A percentile compares a stretch with the other conserved stretches of the same genome.
These are phyloP conservation scores for Globisporangium solare DNA, from an alignment of 352 stramenopile species.

Conservation along the genomic window DNA sequence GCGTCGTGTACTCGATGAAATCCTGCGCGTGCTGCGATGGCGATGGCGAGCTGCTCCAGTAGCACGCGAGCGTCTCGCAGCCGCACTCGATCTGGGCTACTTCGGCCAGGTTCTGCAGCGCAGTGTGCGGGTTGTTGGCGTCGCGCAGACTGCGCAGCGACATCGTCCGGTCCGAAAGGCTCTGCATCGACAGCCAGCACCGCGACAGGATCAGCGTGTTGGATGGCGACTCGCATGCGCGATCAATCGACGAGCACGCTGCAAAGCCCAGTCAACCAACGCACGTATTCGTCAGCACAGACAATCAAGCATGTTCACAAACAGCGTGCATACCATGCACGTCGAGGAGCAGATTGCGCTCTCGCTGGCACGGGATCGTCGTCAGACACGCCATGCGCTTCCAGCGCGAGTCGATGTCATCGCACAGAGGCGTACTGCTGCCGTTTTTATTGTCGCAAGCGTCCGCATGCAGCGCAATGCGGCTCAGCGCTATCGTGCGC, in stretches of 20 bases:
- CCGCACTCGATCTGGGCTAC: conserved; percentile 60
- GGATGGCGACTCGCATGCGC: conserved; percentile 21
- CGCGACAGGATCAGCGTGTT: conserved; percentile 32
- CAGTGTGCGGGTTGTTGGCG: conserved; percentile 15
- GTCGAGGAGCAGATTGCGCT: conserved; percentile 16
- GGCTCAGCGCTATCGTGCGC: conserved; percentile 11
- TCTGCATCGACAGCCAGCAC: conserved; percentile 28
- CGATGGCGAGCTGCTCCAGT: conserved; percentile 38
- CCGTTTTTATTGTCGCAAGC: conserved; percentile 10
- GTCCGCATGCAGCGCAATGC: conserved; percentile 10
- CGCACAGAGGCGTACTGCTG: neutral
- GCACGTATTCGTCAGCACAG: neutral
- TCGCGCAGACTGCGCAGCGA: conserved; percentile 14
- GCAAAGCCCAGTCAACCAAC: neutral
- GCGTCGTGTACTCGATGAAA: conserved; percentile 62
- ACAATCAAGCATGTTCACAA: neutral
- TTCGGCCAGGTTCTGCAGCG: conserved; percentile 37
- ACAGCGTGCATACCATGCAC: conserved; percentile 18
- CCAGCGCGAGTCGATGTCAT: conserved; percentile 16
- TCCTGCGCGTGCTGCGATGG: conserved; percentile 24
- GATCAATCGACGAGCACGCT: conserved; percentile 30
- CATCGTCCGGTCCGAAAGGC: conserved; percentile 23
- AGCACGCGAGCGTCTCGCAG: conserved; percentile 59
- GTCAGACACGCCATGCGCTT: conserved; percentile 24
- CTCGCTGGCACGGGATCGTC: conserved; percentile 12